Evolutionary conservation across 768 basidiomycete species (phyloP), one percentile per base, ranked within the genome.

Genomic region (Leccinum subgranulosum): DNA sequence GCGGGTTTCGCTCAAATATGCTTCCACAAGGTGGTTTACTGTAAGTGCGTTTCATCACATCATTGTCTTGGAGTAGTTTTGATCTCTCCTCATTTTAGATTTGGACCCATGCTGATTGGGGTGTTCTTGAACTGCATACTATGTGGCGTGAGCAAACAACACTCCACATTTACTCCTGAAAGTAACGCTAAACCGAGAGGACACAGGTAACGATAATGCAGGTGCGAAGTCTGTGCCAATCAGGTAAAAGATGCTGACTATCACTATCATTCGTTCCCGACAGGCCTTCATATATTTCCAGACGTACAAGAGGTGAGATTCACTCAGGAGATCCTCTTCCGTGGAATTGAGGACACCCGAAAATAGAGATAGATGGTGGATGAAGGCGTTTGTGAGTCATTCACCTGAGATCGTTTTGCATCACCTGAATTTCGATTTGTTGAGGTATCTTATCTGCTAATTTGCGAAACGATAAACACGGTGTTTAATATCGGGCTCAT

Each of bases 231-330:
- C n/a, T 19, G 1, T 34, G 12, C 25, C 14, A 48, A 47, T 4
- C 3, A 0, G 6, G 23, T 19, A 9, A 21, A 25, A 50, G 3
- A 10, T 33, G 9, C 41, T 58, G 15, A 62, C 17, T 8, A 27
- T 10, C 9, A 28, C 17, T 6, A 23, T 7, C 12, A 28, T 10
- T 9, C n/a, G 0, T 14, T 41, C 6, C 0, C 11, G 10, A 39
- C 77, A 84, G 66, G 67, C 75, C 10, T 78, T 79, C 54, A 36
- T 83, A 6, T 83, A 84, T 65, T 78, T 73, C 63, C 75, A 72
- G 45, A 71, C 75, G 0, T 78, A 70, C 66, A 77, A 76, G 57
- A 65, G 62, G 81, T 65, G 75, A 43, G 58, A 69, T 17, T 25
- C 25, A 12, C 11, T 41, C 12, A 2, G 3, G 48, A 23, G 7